Conservation (phyloP, 169 alveolate species). For the Miamiensis avidus region DNA sequence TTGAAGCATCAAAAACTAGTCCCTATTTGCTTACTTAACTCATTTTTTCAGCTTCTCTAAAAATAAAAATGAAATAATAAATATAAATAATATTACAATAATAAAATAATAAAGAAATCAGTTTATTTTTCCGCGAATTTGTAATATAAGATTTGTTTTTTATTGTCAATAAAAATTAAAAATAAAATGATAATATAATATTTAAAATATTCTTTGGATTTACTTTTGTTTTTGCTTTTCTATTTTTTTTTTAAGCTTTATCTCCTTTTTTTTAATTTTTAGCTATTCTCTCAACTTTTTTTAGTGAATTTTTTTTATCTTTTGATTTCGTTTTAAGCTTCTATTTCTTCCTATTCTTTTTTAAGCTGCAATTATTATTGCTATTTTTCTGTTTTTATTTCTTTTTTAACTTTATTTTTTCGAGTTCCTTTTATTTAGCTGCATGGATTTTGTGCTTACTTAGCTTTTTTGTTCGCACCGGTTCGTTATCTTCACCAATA, state of each 20-base stretch:
- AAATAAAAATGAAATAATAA: no score
- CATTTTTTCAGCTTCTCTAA: not conserved
- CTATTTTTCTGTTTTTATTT: not conserved
- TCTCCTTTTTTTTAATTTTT: not conserved
- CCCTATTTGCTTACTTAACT: not conserved
- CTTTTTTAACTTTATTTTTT: not conserved
- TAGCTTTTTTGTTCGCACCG: not conserved
- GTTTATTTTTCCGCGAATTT: no score
- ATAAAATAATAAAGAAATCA: no score
- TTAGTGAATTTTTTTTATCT: not conserved
- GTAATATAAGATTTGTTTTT: no score
- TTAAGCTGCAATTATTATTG: not conserved
- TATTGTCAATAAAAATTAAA: no score
- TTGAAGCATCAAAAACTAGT: not conserved
- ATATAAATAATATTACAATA: not conserved
- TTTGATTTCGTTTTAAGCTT: not conserved
- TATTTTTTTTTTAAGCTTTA: no score
- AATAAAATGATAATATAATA: no score
- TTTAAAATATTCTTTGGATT: not conserved
- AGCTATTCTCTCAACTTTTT: not conserved
- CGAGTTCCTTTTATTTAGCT: not conserved
- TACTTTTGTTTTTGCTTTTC: not conserved
- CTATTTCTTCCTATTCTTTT: not conserved
- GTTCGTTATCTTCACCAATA: not conserved
- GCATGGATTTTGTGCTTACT: not conserved